Base-by-base conservation (phyloP, 2,329 filamentous ascomycete species). In the Pseudodiploospora longispora region DNA sequence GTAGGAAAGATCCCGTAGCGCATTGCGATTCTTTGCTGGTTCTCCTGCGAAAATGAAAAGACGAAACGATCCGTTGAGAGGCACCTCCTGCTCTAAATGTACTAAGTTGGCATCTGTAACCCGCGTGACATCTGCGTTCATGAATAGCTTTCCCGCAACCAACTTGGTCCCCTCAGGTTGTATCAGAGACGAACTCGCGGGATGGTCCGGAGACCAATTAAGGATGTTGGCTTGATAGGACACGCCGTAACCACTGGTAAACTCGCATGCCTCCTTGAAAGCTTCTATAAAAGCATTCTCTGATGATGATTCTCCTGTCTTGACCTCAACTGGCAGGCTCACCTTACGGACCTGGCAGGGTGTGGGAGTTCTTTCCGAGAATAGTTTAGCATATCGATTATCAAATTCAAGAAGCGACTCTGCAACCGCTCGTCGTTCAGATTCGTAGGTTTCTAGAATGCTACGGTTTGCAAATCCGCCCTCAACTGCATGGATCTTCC, bases 401-500 rank as follows among this genome's bases (percentile, higher is more conserved):
- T 96, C 90, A 58, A 96, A 96, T 59, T 84, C 74, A 9, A 96
- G 74, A 1, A 96, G 76, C 8, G 79, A 85, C 64, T 95, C 85
- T 5, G 91, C 91, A 36, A 94, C 83, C 45, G 84, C 74, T 60
- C 87, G 90, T 46, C 90, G 83, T 66, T 96, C 90, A 3, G 76
- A 74, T 66, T 96, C 87, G 62, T 96, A 97, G 0, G 90, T 93
- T 49, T 82, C 78, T 41, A 97, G 75, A 12, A 93, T 73, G 3
- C 78, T 77, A 48, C 86, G 83, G 30, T 81, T 68, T 1, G 88
- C 87, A 53, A 95, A 87, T 9, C 88, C 88, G 28, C 76, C 74
- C 60, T 95, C 89, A 7, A 96, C 91, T 32, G 86, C 82, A 60
- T 95, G 90, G 41, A 96, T 86, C 70, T 97, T 97, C 90, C 90